phyloP scores from a whole-genome alignment of 495 filamentous ascomycete species.

The Chaetomidium leptoderma region DNA sequence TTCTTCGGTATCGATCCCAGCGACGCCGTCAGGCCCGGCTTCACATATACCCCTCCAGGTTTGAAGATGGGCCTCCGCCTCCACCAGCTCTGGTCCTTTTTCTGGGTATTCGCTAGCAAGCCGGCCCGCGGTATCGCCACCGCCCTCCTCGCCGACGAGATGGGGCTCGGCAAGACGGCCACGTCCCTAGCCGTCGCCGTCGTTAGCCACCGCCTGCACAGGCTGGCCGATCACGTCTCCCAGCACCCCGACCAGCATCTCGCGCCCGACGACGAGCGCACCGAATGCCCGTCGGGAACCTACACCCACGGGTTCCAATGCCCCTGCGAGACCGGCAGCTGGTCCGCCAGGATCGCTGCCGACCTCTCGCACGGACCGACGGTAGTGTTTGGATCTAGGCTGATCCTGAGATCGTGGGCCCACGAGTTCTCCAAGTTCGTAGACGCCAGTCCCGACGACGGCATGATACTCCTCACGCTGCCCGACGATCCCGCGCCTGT shows the following conservation, averaged over 20 bases:
- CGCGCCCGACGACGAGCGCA: constrained; percentile 3
- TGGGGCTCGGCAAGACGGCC: constrained; percentile 8
- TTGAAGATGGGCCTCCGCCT: constrained; percentile 5
- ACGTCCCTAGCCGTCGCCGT: constrained; percentile 10
- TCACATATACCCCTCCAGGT: constrained; percentile 1
- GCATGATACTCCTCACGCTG: background rate
- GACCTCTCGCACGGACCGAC: constrained; percentile 8
- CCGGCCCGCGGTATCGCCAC: constrained; percentile 3
- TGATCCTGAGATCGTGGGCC: constrained; percentile 1
- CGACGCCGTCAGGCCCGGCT: constrained; percentile 6
- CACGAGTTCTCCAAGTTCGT: constrained; percentile 6
- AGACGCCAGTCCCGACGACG: background rate
- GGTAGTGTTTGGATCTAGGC: background rate
- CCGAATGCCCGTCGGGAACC: constrained; percentile 5
- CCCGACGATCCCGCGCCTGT: background rate
- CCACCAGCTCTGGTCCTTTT: constrained; percentile 8
- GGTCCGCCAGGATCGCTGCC: constrained; percentile 8
- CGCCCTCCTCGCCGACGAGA: constrained; percentile 10
- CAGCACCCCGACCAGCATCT: constrained; percentile 6
- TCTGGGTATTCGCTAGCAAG: constrained; percentile 7
- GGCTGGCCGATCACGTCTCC: constrained; percentile 7
- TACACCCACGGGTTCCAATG: constrained; percentile 5
- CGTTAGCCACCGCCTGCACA: constrained; percentile 8
- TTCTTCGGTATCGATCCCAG: constrained; percentile 10
- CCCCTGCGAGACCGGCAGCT: constrained; percentile 5